Percentiles rank a stretch among this genome's conserved stretches.
phyloP scores from a whole-genome alignment of 140 eudicot species.

The Bidens hawaiensis region DNA sequence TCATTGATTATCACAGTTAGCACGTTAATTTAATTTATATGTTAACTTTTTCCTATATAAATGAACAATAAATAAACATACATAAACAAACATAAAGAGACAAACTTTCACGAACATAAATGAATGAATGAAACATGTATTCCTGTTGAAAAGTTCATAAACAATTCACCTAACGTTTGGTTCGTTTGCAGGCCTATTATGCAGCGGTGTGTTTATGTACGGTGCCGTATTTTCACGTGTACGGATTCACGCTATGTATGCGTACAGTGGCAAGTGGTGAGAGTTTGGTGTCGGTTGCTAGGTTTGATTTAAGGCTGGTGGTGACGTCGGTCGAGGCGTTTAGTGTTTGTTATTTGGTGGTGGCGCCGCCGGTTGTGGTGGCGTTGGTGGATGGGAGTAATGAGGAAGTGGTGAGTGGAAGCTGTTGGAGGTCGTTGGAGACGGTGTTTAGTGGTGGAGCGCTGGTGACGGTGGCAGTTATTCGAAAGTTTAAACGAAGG shows the following conservation, averaged over 20 bases:
- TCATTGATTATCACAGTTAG: too few relatives aligned
- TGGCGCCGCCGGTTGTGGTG: slow-evolving; percentile 57
- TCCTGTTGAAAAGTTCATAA: too few relatives aligned
- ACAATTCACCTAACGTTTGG: too few relatives aligned
- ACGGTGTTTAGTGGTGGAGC: slow-evolving; percentile 45
- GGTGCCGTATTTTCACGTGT: slow-evolving; percentile 64
- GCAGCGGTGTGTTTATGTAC: slow-evolving; percentile 39
- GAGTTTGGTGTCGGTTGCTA: slow-evolving; percentile 31
- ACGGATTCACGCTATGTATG: slow-evolving; percentile 33
- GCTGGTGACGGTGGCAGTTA: slow-evolving; percentile 27
- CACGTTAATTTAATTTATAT: too few relatives aligned
- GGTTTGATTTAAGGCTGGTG: slow-evolving; percentile 32
- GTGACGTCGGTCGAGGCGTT: slow-evolving; percentile 44
- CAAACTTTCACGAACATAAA: too few relatives aligned
- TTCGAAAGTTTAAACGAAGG: slow-evolving; percentile 27
- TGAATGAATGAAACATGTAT: too few relatives aligned
- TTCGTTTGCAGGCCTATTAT: too few relatives aligned
- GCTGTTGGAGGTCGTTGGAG: slow-evolving; percentile 37
- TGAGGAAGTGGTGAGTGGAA: neutral
- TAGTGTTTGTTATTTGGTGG: slow-evolving; percentile 43
- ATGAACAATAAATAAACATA: too few relatives aligned
- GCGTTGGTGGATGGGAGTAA: slow-evolving; percentile 29
- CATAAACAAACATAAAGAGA: too few relatives aligned
- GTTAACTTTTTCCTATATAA: too few relatives aligned
- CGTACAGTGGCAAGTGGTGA: slow-evolving; percentile 40